Evolutionary conservation across 176 grass and related monocot species (phyloP).

Genomic region (Panicum miliaceum): DNA sequence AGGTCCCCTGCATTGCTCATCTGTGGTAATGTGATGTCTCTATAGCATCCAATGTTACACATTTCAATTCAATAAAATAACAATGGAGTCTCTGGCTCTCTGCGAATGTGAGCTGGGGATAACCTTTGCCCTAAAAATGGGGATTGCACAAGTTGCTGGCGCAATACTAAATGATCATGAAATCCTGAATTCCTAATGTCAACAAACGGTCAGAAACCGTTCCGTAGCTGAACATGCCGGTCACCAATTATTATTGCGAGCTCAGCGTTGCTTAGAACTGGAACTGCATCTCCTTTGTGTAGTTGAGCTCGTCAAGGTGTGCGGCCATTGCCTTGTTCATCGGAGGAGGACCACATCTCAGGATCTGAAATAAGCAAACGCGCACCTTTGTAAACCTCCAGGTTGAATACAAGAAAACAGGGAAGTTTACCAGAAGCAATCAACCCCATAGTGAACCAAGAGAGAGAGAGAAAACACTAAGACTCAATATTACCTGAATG

Average conservation of each 20-base stretch:
- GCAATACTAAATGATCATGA: background rate
- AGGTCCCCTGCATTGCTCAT: background rate
- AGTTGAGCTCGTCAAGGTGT: constrained; percentile 78
- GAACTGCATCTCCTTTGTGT: constrained; percentile 97
- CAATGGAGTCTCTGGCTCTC: background rate
- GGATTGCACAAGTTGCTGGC: background rate
- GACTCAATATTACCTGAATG: constrained; percentile 66
- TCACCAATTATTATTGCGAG: constrained; percentile 29
- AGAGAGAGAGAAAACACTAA: background rate
- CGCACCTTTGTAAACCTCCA: background rate
- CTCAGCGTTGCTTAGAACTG: constrained; percentile 62
- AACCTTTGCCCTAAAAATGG: constrained; percentile 26
- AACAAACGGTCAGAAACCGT: background rate
- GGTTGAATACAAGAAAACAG: background rate
- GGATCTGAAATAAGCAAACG: constrained; percentile 53
- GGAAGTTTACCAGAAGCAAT: background rate
- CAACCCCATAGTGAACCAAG: background rate
- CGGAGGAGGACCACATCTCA: constrained; percentile 94
- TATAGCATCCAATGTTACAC: background rate
- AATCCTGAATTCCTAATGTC: background rate
- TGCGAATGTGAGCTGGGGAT: background rate
- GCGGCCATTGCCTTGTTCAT: constrained; percentile 99
- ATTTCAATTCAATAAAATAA: constrained; percentile 34
- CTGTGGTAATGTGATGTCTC: background rate
- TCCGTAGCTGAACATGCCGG: background rate